Evolutionary conservation across 2,329 filamentous ascomycete genomes (phyloP).

Genomic region (Gyromitra esculenta): DNA sequence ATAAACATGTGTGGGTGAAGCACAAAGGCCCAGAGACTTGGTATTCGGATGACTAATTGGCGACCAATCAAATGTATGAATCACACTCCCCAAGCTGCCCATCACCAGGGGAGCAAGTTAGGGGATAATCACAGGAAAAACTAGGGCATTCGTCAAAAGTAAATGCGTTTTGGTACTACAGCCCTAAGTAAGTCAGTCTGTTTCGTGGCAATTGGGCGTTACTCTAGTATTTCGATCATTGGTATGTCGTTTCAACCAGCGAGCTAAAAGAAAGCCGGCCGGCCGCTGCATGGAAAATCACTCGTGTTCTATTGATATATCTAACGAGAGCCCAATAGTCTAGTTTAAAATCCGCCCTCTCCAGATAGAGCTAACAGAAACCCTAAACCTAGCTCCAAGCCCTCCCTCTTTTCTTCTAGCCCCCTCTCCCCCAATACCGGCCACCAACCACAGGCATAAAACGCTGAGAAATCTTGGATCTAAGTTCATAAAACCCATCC

Average conservation of each 20-base stretch:
- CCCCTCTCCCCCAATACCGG: slow-evolving; percentile 23
- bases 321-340: neutral
- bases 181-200: no score
- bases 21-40: neutral
- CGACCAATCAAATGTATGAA: neutral
- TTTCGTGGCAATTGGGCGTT: neutral
- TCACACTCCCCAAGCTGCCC: no score
- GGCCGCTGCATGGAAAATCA: slow-evolving; percentile 25
- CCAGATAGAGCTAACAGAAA: no score
- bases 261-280: neutral
- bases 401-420: slow-evolving; percentile 5
- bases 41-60: slow-evolving; percentile 9
- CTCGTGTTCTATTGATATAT: slow-evolving; percentile 17
- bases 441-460: neutral
- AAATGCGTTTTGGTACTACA: no score
- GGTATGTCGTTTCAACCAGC: neutral
- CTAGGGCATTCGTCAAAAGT: no score
- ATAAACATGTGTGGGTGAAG: neutral
- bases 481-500: slow-evolving; percentile 10
- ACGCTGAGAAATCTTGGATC: slow-evolving; percentile 6
- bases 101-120: no score
- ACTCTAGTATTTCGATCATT: neutral
- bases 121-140: no score
- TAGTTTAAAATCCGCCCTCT: neutral
- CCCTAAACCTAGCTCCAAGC: neutral